These are phyloP conservation scores for Hibiscus trionum DNA, from an alignment of 345 rosid species.

Conservation along the genomic window DNA sequence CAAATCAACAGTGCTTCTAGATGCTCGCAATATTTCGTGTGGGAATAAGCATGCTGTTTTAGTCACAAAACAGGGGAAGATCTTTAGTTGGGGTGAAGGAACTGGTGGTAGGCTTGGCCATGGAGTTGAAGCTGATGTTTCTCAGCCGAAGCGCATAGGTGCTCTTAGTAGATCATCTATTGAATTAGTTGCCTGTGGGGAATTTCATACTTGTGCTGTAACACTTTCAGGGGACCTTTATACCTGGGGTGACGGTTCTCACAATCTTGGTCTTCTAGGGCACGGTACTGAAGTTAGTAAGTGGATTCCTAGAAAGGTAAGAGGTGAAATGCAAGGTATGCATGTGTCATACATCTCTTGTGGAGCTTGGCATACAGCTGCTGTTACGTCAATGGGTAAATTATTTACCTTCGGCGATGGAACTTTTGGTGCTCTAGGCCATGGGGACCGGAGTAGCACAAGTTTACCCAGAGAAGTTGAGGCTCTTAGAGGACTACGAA, in stretches of 20 bases:
- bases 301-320: conserved; percentile 50
- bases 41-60: conserved; percentile 4
- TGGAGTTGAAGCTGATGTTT: conserved; percentile 32
- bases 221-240: conserved; percentile 57
- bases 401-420: conserved; percentile 80
- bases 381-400: conserved; percentile 56
- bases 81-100: conserved; percentile 8
- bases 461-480: conserved; percentile 59
- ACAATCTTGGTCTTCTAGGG: conserved; percentile 51
- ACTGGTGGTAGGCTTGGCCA: background rate
- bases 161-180: conserved; percentile 39
- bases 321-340: conserved; percentile 49
- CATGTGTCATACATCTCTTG: conserved; percentile 60
- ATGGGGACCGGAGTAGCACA: conserved; percentile 51
- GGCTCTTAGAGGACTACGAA: conserved; percentile 48
- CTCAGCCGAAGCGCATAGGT: conserved; percentile 49
- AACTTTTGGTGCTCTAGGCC: conserved; percentile 73
- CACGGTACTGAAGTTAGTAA: conserved; percentile 47
- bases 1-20: background rate
- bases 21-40: conserved; percentile 2
- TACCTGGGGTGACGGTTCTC: conserved; percentile 58
- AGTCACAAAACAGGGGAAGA: conserved; percentile 13
- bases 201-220: conserved; percentile 63
- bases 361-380: conserved; percentile 78
- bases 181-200: conserved; percentile 65